Evolutionary conservation across 805 yeast genomes (phyloP), one percentile per base, ranked within the genome.

Genomic region (Yarrowia sp.): DNA sequence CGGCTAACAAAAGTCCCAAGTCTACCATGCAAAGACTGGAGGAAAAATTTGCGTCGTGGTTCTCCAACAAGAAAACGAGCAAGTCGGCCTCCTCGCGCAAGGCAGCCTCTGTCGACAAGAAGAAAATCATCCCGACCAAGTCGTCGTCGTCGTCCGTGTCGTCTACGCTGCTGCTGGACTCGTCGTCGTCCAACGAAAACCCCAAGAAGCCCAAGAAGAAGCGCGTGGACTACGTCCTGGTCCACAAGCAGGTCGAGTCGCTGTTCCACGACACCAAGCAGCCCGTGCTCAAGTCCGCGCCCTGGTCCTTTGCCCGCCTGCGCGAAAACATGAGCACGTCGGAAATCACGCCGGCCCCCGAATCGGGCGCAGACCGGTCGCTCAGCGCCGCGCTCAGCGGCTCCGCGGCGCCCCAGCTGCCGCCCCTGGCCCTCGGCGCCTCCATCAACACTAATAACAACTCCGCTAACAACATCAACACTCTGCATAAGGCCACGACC

Each of bases 31-130:
- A 51, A 51, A 33, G 58, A 51, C 58, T 51, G 22, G 58, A 51
- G 58, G 58, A 51, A 51, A 51, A 51, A 51, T 51, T 51, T 51
- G 58, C 58, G 10, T 33, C 58, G 58, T 51, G 58, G 58, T 51
- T 51, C 14, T 33, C 58, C 32, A 51, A 32, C 42, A 51, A 51
- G n/a, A 33, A 24, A 24, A 10, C 58, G 13, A 13, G 32, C n/a
- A 51, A 35, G 19, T 10, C 58, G 1, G 33, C 27, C 4, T 14
- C 27, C 14, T 27, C 44, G 18, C 39, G 55, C 13, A 47, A 47
- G 21, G 55, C 21, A 7, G 24, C 55, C 9, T 13, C 18, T 6
- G 29, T 29, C 16, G 31, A 33, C 31, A 51, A 51, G 42, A 33
- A 35, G 18, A 51, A 51, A 13, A 33, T 51, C 58, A 33, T 51